Evolutionary conservation across 2,329 filamentous ascomycete species (phyloP), one percentile per base, ranked within the genome.

Genomic region (Didymella segeticola): DNA sequence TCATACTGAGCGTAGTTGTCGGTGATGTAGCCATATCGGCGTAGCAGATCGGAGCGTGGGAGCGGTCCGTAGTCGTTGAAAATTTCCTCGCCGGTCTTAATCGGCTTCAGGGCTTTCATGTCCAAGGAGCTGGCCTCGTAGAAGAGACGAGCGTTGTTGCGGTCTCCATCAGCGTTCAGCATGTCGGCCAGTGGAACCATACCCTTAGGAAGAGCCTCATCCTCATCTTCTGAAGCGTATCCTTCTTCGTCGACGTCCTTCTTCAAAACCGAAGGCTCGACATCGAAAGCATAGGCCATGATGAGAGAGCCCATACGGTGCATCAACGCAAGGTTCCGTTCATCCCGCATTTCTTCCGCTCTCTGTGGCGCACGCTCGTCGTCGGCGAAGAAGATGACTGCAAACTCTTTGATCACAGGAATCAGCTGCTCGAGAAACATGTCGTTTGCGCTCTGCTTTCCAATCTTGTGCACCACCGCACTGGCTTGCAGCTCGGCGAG

Each of bases 161-260:
- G 77, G 58, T 91, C 86, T 4, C 89, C 91, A 71, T 96, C 90
- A 0, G 92, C 91, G 66, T 96, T 96, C 26, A 97, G 81, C 68
- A 96, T 87, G 70, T 96, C 93, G 1, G 92, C 92, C 79, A 97
- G 84, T 1, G 92, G 91, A 0, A 96, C 89, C 90, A 96, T 95
- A 46, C 89, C 92, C 75, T 96, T 90, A 15, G 82, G 78, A 4
- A 80, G 64, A 4, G 74, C 72, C n/a, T 75, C 78, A 26, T 81
- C 79, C 56, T 80, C 77, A 17, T 78, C 76, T 55, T 80, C 78
- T 23, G 77, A 77, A 4, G 68, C 72, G 53, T 75, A 78, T 15
- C 79, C 79, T 41, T 83, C 82, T 2, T 86, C 83, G 2, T 86
- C 84, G 0, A 84, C 80, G 4, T 86, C 80, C 19, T 86, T 82